A percentile compares a stretch with the other conserved stretches of the same genome.
phyloP scores from a whole-genome alignment of 2,329 filamentous ascomycete genomes.

The Ambrosiella beaveri region DNA sequence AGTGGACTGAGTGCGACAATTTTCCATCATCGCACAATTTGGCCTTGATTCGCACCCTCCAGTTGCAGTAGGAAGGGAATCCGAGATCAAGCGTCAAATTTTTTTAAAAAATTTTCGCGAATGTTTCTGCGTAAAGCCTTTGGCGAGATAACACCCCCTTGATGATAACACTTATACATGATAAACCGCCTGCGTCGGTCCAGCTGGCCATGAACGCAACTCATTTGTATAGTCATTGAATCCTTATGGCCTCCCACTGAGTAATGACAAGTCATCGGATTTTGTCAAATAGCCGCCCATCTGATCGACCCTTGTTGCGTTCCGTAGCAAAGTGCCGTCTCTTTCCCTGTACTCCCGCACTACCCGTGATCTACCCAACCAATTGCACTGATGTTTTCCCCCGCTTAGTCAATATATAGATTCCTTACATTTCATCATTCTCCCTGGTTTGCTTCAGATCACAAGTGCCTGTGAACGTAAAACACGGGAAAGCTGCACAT shows the following conservation, averaged over 20 bases:
- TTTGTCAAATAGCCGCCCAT: background rate
- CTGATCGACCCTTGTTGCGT: background rate
- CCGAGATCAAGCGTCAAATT: background rate
- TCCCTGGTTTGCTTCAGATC: background rate
- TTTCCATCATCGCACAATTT: conserved; percentile 1
- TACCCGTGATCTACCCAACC: background rate
- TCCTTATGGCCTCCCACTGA: background rate
- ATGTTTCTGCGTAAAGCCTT: background rate
- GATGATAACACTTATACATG: background rate
- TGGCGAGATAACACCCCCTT: background rate
- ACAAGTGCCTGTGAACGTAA: background rate
- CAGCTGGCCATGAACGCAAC: background rate
- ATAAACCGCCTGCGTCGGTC: no score
- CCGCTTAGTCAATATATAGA: background rate
- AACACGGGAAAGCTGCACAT: background rate
- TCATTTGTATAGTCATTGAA: background rate
- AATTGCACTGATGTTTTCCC: background rate
- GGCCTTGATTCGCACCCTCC: background rate
- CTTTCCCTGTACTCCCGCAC: background rate
- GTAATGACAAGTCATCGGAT: background rate
- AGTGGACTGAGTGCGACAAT: background rate
- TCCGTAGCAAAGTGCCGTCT: background rate
- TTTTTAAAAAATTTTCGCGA: no score
- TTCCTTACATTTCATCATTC: background rate
- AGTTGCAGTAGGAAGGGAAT: conserved; percentile 1